Conservation (phyloP, 129 eudicot species). For the Saposhnikovia divaricata region DNA sequence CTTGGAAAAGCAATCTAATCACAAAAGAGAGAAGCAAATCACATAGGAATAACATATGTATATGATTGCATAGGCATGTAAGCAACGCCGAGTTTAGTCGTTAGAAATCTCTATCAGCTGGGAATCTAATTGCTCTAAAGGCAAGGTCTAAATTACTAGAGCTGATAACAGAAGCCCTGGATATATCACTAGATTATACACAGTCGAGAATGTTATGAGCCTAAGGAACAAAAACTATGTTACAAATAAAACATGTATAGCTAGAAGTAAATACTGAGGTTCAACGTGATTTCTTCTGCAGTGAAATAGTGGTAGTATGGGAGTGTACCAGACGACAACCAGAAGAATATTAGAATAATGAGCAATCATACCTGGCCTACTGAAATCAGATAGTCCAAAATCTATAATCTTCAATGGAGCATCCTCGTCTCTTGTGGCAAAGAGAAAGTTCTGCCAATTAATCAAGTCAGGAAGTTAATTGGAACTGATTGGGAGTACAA, state of each 20-base stretch:
- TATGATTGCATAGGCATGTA: background rate
- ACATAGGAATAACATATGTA: background rate
- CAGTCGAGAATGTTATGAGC: background rate
- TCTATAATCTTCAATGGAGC: slow-evolving; percentile 81
- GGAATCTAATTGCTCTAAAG: background rate
- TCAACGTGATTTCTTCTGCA: background rate
- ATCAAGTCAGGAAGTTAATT: slow-evolving; percentile 8
- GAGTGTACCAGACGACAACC: background rate
- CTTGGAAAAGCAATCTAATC: background rate
- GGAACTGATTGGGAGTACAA: slow-evolving; percentile 1
- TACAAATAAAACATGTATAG: background rate
- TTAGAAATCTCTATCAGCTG: background rate
- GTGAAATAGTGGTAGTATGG: background rate
- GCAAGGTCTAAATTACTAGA: background rate
- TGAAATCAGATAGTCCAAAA: slow-evolving; percentile 87
- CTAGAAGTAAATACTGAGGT: background rate
- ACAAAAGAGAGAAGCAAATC: background rate
- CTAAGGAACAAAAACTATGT: background rate
- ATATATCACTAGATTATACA: background rate
- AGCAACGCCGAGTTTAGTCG: background rate
- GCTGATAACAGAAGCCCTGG: background rate
- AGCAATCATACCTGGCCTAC: slow-evolving; percentile 60
- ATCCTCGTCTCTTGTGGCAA: slow-evolving; percentile 76
- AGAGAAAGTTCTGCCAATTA: slow-evolving; percentile 78
- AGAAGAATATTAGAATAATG: background rate